A percentile compares a stretch with the other conserved stretches of the same genome.
These are phyloP conservation scores for Phytopythium kandeliae DNA, from an alignment of 352 stramenopile genomes.

Conservation along the genomic window DNA sequence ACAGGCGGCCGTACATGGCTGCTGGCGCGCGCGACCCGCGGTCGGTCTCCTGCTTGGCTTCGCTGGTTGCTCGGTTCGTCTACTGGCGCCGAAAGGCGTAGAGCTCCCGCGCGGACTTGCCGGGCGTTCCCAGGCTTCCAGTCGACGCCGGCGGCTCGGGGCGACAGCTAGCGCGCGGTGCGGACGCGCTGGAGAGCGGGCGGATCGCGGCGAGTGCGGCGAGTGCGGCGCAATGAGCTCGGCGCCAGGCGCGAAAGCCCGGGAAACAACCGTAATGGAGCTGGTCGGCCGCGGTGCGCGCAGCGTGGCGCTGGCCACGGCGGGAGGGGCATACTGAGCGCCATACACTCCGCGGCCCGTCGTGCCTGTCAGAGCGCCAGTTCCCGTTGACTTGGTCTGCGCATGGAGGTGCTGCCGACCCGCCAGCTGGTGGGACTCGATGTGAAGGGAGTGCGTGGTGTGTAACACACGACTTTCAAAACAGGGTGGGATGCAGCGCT, in stretches of 20 bases:
- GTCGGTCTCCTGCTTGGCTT: neutral
- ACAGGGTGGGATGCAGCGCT: no score
- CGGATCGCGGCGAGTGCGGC: neutral
- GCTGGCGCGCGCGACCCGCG: neutral
- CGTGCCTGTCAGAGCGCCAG: neutral
- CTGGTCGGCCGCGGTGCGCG: neutral
- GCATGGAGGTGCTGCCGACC: neutral
- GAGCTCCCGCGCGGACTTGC: neutral
- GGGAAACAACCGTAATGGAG: neutral
- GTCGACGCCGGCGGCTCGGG: neutral
- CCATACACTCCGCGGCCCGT: neutral
- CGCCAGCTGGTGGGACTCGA: neutral
- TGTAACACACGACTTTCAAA: no score
- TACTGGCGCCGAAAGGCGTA: neutral
- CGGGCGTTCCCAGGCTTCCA: neutral
- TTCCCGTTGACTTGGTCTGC: neutral
- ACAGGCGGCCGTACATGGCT: conserved; percentile 2
- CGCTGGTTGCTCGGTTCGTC: neutral
- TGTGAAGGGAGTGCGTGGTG: no score
- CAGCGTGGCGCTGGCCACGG: neutral
- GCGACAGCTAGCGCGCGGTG: neutral
- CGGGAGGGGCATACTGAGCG: neutral
- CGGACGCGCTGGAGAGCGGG: neutral
- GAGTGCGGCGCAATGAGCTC: neutral
- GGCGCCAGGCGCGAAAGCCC: neutral